These are phyloP conservation scores for Trebouxia sp. DNA, from an alignment of 139 green algal genomes.

Conservation along the genomic window DNA sequence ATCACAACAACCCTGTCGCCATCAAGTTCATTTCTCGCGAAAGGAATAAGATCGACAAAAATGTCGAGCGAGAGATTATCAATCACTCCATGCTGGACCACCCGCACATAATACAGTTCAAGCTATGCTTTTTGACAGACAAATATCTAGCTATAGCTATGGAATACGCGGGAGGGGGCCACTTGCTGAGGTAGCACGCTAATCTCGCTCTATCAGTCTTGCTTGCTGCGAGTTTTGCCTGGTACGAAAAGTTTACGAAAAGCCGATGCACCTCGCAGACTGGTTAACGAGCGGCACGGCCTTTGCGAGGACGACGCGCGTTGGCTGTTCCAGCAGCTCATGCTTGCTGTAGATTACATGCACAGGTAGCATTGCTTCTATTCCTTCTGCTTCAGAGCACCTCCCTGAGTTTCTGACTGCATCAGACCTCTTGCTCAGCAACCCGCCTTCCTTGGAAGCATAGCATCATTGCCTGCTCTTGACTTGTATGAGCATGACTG, in stretches of 20 bases:
- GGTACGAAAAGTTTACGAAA: neutral
- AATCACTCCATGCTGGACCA: slow-evolving; percentile 32
- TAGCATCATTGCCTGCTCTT: neutral
- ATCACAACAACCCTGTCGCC: neutral
- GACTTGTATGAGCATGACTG: neutral
- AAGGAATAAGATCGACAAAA: slow-evolving; percentile 12
- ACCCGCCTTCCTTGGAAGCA: no score
- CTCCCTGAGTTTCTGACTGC: no score
- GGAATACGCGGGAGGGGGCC: slow-evolving; percentile 78
- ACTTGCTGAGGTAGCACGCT: slow-evolving; percentile 60
- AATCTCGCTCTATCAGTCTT: no score
- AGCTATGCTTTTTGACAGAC: slow-evolving; percentile 54
- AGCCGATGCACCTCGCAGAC: neutral
- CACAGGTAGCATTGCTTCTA: no score
- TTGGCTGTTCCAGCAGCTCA: slow-evolving; percentile 81
- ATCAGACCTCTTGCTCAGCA: no score
- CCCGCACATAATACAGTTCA: slow-evolving; percentile 35
- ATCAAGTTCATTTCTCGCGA: slow-evolving; percentile 19
- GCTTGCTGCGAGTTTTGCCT: no score
- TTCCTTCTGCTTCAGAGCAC: no score
- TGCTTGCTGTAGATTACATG: slow-evolving; percentile 65
- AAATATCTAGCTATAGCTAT: slow-evolving; percentile 80
- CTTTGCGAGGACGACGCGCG: slow-evolving; percentile 90
- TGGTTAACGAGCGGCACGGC: slow-evolving; percentile 42
- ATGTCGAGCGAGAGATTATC: slow-evolving; percentile 38